These are phyloP conservation scores for Dioscorea cayenensis DNA, from an alignment of 116 monocot genomes.

Conservation along the genomic window DNA sequence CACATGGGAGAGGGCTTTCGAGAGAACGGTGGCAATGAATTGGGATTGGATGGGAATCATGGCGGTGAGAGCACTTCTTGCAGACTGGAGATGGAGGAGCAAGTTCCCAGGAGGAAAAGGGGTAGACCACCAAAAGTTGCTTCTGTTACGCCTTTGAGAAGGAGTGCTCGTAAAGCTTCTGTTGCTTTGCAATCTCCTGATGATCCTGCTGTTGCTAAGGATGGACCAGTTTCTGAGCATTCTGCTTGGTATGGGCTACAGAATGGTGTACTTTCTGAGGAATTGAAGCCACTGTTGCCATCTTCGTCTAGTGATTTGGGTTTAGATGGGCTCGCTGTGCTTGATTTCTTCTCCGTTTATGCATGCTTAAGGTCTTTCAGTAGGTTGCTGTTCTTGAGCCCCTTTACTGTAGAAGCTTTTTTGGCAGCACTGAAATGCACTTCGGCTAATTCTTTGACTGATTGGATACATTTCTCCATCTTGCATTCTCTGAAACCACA, in stretches of 20 bases:
- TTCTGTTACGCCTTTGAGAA: constrained; percentile 44
- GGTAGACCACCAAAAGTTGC: constrained; percentile 15
- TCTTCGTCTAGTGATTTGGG: constrained; percentile 64
- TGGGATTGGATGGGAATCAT: neutral
- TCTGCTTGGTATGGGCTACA: constrained; percentile 2
- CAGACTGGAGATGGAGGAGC: constrained; percentile 8
- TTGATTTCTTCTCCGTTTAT: constrained; percentile 88
- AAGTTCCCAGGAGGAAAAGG: constrained; percentile 30
- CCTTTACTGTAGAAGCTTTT: constrained; percentile 76
- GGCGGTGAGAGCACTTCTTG: constrained; percentile 1
- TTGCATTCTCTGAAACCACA: constrained; percentile 67
- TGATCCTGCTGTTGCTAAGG: neutral
- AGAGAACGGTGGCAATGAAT: constrained; percentile 4
- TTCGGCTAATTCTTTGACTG: constrained; percentile 58
- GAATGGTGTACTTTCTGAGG: constrained; percentile 5
- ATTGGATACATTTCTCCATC: constrained; percentile 81
- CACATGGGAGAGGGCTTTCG: constrained; percentile 1
- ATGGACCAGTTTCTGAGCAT: neutral
- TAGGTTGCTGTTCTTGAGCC: constrained; percentile 72
- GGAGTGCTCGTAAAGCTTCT: constrained; percentile 56
- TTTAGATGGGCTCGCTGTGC: constrained; percentile 55
- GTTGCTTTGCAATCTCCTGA: neutral
- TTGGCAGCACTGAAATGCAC: constrained; percentile 53
- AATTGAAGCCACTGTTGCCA: constrained; percentile 41
- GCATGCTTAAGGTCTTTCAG: constrained; percentile 78